phyloP scores from a whole-genome alignment of 192 early-diverging fungal species.

The Oehlia diaphana region DNA sequence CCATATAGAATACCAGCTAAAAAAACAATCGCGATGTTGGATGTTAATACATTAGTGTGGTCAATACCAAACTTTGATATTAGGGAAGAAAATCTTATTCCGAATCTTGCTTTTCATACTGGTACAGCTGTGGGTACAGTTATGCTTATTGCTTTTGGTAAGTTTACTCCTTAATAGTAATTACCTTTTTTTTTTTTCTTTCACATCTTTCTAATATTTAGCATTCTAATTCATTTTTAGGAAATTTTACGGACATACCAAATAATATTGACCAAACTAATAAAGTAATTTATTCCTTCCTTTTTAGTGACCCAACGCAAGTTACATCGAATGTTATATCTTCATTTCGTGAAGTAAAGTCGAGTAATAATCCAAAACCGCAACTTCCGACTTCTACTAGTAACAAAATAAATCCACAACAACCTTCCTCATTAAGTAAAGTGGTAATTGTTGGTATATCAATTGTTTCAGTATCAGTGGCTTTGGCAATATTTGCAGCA shows the following conservation, averaged over 20 bases:
- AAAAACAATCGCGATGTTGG: not conserved
- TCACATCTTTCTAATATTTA: too few species aligned
- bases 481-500: not conserved
- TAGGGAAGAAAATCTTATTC: not conserved
- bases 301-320: too few species aligned
- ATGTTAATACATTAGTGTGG: not conserved
- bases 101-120: not conserved
- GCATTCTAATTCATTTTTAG: too few species aligned
- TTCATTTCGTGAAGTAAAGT: fast-evolving
- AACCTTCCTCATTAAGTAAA: not conserved
- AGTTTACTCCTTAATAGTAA: too few species aligned
- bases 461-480: not conserved
- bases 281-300: too few species aligned
- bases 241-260: too few species aligned
- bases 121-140: not conserved
- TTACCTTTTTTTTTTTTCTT: too few species aligned
- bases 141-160: not conserved
- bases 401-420: not conserved
- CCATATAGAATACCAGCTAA: not conserved
- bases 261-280: too few species aligned
- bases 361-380: not conserved
- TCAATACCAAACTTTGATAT: not conserved
- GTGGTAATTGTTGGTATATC: not conserved
- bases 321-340: too few species aligned
- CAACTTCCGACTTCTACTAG: too few species aligned